A percentile compares a stretch with the other conserved stretches of the same genome.
phyloP scores from a whole-genome alignment of 805 yeast species.

The Sugiyamaella valdiviana region DNA sequence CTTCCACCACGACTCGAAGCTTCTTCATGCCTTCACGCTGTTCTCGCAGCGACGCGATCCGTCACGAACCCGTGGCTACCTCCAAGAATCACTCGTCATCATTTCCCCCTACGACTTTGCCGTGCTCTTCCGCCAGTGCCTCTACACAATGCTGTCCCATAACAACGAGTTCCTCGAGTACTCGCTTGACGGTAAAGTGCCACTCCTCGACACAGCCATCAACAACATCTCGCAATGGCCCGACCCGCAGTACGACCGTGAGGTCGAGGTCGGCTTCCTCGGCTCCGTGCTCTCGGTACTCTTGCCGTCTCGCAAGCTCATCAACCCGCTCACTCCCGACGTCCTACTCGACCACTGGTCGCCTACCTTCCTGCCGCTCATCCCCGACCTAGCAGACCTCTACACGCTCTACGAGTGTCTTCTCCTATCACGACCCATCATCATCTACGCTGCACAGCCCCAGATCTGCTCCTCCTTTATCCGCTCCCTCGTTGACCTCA shows the following conservation, averaged over 20 bases:
- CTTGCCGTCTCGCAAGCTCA: slow-evolving; percentile 7
- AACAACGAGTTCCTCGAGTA: slow-evolving; percentile 6
- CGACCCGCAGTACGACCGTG: slow-evolving; percentile 9
- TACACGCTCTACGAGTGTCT: slow-evolving; percentile 22
- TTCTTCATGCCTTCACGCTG: slow-evolving; percentile 19
- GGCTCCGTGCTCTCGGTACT: slow-evolving; percentile 12
- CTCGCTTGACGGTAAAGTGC: slow-evolving; percentile 19
- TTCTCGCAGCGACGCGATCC: slow-evolving; percentile 19
- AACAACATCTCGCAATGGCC: slow-evolving; percentile 24
- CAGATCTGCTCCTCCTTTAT: slow-evolving; percentile 21
- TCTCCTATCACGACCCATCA: slow-evolving; percentile 16
- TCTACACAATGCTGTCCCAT: slow-evolving; percentile 10
- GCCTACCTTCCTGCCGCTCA: slow-evolving; percentile 5
- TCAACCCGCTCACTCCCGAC: slow-evolving; percentile 7
- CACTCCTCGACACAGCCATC: slow-evolving; percentile 23
- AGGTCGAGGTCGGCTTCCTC: slow-evolving; percentile 18
- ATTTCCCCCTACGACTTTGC: slow-evolving; percentile 19
- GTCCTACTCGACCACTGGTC: slow-evolving; percentile 16
- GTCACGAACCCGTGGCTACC: slow-evolving; percentile 20
- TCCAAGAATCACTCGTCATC: slow-evolving; percentile 24
- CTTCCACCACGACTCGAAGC: slow-evolving; percentile 6
- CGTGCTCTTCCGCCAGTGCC: slow-evolving; percentile 18
- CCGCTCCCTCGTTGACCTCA: slow-evolving; percentile 17
- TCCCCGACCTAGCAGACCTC: slow-evolving; percentile 14
- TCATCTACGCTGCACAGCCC: slow-evolving; percentile 21